These are phyloP conservation scores for Haberlea rhodopensis DNA, from an alignment of 257 asterid species.

Conservation along the genomic window DNA sequence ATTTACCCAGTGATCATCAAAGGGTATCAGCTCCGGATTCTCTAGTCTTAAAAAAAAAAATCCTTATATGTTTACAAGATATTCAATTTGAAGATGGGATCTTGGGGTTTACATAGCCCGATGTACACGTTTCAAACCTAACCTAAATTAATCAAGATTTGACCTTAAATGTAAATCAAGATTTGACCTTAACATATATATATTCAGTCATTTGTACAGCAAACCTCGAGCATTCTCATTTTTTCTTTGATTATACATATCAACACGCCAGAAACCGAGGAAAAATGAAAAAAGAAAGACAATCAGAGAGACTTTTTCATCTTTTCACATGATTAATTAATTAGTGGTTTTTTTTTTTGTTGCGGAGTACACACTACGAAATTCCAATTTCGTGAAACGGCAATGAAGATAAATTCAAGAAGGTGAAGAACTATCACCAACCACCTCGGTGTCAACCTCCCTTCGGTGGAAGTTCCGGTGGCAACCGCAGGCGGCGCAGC, in stretches of 20 bases:
- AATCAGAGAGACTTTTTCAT: background rate
- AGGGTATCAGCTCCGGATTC: too few species aligned
- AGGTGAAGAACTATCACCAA: slow-evolving; percentile 33
- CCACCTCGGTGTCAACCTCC: slow-evolving; percentile 45
- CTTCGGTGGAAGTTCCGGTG: slow-evolving; percentile 62
- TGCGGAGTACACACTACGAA: background rate
- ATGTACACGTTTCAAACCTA: background rate
- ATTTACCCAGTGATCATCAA: too few species aligned
- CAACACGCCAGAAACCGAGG: background rate
- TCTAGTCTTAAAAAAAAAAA: too few species aligned
- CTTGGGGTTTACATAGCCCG: background rate
- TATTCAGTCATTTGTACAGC: background rate
- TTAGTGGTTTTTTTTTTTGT: too few species aligned
- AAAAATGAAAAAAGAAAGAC: background rate
- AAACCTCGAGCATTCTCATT: background rate
- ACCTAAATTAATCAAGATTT: too few species aligned
- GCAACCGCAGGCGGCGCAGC: slow-evolving; percentile 69
- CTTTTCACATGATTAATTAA: background rate
- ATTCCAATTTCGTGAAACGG: background rate
- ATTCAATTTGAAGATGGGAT: background rate
- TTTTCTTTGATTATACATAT: background rate
- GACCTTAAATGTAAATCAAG: too few species aligned
- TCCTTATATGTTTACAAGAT: background rate
- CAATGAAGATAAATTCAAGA: slow-evolving; percentile 4
- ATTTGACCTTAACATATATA: background rate